These are phyloP conservation scores for Ganoderma boninense DNA, from an alignment of 1,284 basidiomycete species.

Conservation along the genomic window DNA sequence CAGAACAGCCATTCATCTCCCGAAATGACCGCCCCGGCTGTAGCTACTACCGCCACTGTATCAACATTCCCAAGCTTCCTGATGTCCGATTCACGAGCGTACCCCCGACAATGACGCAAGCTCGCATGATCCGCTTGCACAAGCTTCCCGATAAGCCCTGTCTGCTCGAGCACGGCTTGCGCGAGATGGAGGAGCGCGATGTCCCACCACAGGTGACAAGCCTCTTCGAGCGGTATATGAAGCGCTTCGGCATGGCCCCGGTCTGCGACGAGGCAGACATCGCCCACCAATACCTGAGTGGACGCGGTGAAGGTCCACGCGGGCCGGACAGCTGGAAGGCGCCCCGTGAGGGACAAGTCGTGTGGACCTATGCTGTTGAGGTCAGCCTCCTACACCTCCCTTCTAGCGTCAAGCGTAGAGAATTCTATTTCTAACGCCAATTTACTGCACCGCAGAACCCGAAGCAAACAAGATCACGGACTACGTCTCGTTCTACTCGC, in stretches of 20 bases:
- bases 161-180: constrained; percentile 63
- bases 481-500: constrained; percentile 96
- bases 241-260: constrained; percentile 87
- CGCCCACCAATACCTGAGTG: constrained; percentile 89
- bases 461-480: constrained; percentile 87
- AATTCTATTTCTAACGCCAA: neutral
- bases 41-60: constrained; percentile 92
- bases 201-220: constrained; percentile 76
- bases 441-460: constrained; percentile 66
- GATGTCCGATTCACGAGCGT: constrained; percentile 93
- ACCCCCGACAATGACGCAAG: constrained; percentile 85
- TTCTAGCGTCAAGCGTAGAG: neutral
- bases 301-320: constrained; percentile 70
- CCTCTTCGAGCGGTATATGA: constrained; percentile 86
- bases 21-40: neutral
- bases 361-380: constrained; percentile 98
- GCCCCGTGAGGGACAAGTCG: constrained; percentile 82
- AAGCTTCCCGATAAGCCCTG: constrained; percentile 67
- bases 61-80: constrained; percentile 93
- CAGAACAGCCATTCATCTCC: neutral
- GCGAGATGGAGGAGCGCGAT: constrained; percentile 91
- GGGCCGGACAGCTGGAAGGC: constrained; percentile 46
- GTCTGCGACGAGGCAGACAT: constrained; percentile 85
- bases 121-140: constrained; percentile 83
- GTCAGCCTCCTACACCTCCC: constrained; percentile 53